phyloP scores from a whole-genome alignment of 805 yeast species.

The Candida vartiovaarae region DNA sequence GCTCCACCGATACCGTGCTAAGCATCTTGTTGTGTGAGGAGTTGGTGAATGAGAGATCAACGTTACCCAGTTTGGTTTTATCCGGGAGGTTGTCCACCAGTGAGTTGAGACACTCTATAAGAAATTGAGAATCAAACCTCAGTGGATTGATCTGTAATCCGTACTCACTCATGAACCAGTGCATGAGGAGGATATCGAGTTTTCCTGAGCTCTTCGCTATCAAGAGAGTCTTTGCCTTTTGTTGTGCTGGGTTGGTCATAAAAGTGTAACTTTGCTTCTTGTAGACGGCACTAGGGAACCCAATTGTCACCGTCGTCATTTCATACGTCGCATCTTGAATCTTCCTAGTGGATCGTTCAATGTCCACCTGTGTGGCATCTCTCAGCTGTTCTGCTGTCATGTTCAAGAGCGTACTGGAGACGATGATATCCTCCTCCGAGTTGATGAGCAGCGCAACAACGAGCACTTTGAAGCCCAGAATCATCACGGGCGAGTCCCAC shows the following conservation, averaged over 20 bases:
- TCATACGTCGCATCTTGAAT: constrained; percentile 4
- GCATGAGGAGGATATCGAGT: constrained; percentile 14
- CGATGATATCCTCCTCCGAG: constrained; percentile 18
- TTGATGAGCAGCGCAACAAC: constrained; percentile 18
- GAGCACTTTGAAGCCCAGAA: constrained; percentile 13
- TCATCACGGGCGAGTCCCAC: constrained; percentile 6
- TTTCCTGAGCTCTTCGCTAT: constrained; percentile 12
- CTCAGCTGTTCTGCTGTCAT: constrained; percentile 13
- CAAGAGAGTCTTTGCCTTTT: constrained; percentile 6
- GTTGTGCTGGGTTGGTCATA: neutral
- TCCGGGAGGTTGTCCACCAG: constrained; percentile 14
- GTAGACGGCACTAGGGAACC: constrained; percentile 18
- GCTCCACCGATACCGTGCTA: constrained; percentile 21
- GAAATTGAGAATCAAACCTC: constrained; percentile 17
- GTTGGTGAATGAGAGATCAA: constrained; percentile 22
- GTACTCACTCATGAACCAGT: constrained; percentile 24
- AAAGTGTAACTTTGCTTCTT: constrained; percentile 13
- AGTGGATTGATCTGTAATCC: constrained; percentile 23
- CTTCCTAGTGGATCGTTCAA: constrained; percentile 1
- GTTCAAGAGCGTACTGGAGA: constrained; percentile 12
- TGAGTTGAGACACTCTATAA: constrained; percentile 22
- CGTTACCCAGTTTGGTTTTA: constrained; percentile 20
- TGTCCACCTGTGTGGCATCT: constrained; percentile 10
- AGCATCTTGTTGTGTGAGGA: constrained; percentile 18
- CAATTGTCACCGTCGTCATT: constrained; percentile 4